A percentile compares a stretch with the other conserved stretches of the same genome.
Conservation (phyloP, 805 yeast genomes). For the Debaryomyces maramus region DNA sequence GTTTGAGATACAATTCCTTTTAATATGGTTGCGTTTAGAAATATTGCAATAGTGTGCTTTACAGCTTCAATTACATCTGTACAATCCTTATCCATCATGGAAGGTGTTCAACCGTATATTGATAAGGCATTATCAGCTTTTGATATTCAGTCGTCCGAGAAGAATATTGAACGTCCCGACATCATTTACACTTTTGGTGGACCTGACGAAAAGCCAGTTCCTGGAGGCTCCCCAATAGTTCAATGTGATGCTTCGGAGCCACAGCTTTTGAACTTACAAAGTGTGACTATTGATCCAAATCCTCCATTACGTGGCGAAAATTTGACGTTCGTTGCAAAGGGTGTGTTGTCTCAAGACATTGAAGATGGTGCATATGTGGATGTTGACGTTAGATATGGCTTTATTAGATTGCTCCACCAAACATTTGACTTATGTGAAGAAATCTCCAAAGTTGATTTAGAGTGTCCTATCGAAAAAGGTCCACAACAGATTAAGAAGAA, state of each 20-base stretch:
- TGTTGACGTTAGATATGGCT: constrained; percentile 90
- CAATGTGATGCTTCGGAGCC: constrained; percentile 66
- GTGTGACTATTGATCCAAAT: constrained; percentile 69
- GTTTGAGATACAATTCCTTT: not conserved
- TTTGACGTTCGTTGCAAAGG: constrained; percentile 76
- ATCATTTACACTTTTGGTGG: constrained; percentile 27
- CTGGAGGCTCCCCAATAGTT: constrained; percentile 85
- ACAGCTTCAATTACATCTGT: constrained; percentile 14
- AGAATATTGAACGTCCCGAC: constrained; percentile 3
- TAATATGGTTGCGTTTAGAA: constrained; percentile 23
- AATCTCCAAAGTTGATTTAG: constrained; percentile 75
- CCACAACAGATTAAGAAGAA: constrained; percentile 60
- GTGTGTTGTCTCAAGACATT: constrained; percentile 54
- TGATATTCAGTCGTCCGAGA: constrained; percentile 3
- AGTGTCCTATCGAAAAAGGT: constrained; percentile 81
- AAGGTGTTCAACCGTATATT: constrained; percentile 14
- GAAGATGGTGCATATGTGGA: constrained; percentile 92
- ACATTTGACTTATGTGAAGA: constrained; percentile 94
- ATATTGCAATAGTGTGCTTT: constrained; percentile 12
- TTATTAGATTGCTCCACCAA: constrained; percentile 81
- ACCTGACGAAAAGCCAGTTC: constrained; percentile 63
- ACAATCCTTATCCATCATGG: constrained; percentile 22
- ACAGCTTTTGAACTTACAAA: constrained; percentile 64
- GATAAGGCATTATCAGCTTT: constrained; percentile 15
- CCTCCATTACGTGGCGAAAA: constrained; percentile 89